Evolutionary conservation across 305 asterid species (phyloP), one percentile per base, ranked within the genome.

Genomic region (Plantago coronopus): DNA sequence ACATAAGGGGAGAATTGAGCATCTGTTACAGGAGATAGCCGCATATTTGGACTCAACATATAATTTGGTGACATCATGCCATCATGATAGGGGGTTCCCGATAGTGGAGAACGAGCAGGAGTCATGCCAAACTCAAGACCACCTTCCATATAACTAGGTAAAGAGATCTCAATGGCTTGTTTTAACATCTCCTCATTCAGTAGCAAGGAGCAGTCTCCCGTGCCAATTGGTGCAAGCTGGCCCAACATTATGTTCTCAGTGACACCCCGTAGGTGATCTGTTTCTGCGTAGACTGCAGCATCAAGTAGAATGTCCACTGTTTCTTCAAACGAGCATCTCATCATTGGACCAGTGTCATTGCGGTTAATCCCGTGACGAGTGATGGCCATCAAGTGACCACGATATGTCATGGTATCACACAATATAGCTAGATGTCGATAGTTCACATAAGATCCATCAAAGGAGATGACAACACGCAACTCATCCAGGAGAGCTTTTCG

Each of bases 291-390:
- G 16, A 94, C 97, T 61, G 99, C 97, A 69, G 99, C 99, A 68
- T 94, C 99, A 7, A 94, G 96, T 59, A 94, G 91, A 72, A 94
- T 94, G 72, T 94, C 99, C n/a, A 89, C 96, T 0, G 97, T 94
- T 76, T 94, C 99, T 73, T 94, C 99, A 22, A 94, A 94, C 5
- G 99, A 94, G 78, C 99, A 94, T 74, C 95, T 85, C 97, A 87
- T 94, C 95, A 94, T 80, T 45, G 99, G 97, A 21, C 99, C 97
- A 17, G 97, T 93, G 45, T 93, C 99, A 56, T 93, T 93, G 15
- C 97, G 85, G 60, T 93, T 93, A 53, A 93, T 82, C 20, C 99
- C 99, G 48, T 89, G 96, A 62, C 99, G 97, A 45, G 99, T 93
- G 61, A 93, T 87, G 64, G 99, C 95, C 99, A 93, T 93, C 83